Conservation (phyloP, 257 asterid genomes). For the Solanum ossicruentum region DNA sequence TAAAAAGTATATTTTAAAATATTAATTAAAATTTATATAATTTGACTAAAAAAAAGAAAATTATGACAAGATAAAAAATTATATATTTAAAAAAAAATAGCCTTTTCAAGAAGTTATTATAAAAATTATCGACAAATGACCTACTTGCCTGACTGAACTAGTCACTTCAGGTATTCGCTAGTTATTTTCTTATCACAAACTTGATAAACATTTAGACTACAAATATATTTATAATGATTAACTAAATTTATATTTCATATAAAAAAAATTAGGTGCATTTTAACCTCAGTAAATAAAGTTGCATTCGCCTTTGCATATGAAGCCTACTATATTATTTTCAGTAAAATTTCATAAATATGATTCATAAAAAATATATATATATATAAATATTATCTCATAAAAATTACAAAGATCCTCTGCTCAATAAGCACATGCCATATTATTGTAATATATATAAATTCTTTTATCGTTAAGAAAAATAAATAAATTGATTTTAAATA, state of each 20-base stretch:
- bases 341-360: too few relatives aligned
- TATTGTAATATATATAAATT: too few relatives aligned
- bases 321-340: background rate
- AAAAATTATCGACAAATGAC: too few relatives aligned
- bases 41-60: too few relatives aligned
- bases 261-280: background rate
- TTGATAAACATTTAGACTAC: background rate
- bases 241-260: background rate
- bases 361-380: too few relatives aligned
- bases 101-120: background rate
- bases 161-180: background rate
- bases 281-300: background rate
- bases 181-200: background rate
- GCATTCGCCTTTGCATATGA: background rate
- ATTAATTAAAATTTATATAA: too few relatives aligned
- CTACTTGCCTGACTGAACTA: background rate
- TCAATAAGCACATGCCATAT: too few relatives aligned
- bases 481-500: background rate
- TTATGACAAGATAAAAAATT: too few relatives aligned
- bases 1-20: too few relatives aligned
- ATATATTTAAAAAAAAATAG: background rate
- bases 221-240: background rate
- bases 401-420: too few relatives aligned
- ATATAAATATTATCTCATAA: rapidly evolving
- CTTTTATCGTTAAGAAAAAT: too few relatives aligned